These are phyloP conservation scores for Penstemon barbatus DNA, from an alignment of 257 asterid genomes.

Conservation along the genomic window DNA sequence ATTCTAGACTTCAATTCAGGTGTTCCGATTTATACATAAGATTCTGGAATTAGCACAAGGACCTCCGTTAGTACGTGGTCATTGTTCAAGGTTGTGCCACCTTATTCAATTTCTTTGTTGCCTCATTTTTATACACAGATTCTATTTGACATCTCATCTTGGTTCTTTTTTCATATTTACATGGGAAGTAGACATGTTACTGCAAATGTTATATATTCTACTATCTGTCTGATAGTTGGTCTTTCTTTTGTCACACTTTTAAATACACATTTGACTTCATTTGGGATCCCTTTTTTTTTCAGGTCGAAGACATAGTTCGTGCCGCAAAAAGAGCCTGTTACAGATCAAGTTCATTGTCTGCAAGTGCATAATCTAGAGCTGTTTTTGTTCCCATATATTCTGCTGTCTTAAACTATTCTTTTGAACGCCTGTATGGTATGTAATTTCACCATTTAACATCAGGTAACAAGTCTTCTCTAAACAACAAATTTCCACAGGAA, in stretches of 20 bases:
- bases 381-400: slow-evolving; percentile 20
- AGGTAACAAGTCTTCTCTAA: slow-evolving; percentile 16
- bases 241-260: too few relatives aligned
- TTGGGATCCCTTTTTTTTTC: slow-evolving; percentile 1
- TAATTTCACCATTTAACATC: slow-evolving; percentile 8
- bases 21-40: background rate
- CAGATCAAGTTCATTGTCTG: slow-evolving; percentile 42
- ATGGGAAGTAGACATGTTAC: background rate
- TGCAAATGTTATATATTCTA: background rate
- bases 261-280: too few relatives aligned
- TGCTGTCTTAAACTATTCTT: slow-evolving; percentile 22
- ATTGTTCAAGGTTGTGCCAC: background rate
- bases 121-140: background rate
- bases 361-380: slow-evolving; percentile 33
- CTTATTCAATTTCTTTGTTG: background rate
- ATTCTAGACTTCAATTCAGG: background rate
- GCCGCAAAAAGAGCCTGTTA: slow-evolving; percentile 56
- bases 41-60: background rate
- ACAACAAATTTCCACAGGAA: background rate
- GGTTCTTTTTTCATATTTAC: too few relatives aligned
- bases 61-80: too few relatives aligned
- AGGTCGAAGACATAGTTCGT: slow-evolving; percentile 54
- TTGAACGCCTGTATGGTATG: slow-evolving; percentile 16
- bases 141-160: too few relatives aligned
- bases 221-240: background rate